These are phyloP conservation scores for Aspergillus bridgeri DNA, from an alignment of 495 filamentous ascomycete species.

Conservation along the genomic window DNA sequence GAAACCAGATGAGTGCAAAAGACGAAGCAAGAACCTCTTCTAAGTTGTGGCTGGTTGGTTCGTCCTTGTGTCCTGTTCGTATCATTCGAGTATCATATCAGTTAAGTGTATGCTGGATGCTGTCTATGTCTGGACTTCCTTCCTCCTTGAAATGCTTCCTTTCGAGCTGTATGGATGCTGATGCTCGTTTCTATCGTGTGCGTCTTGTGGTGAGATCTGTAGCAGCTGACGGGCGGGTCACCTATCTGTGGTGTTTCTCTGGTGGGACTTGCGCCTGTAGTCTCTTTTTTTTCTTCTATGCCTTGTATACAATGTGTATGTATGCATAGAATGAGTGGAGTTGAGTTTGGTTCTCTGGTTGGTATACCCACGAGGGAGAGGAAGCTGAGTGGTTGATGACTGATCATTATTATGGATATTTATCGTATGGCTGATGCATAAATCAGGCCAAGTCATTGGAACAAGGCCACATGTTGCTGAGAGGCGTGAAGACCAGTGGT, in stretches of 20 bases:
- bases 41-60: no score
- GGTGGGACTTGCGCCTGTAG: neutral
- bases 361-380: neutral
- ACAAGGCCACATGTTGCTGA: neutral
- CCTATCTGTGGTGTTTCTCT: neutral
- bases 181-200: neutral
- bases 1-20: no score
- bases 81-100: no score
- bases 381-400: neutral
- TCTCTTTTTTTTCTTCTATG: neutral
- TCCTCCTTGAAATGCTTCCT: slow-evolving; percentile 1
- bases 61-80: neutral
- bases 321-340: neutral
- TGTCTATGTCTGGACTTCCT: neutral
- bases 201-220: neutral
- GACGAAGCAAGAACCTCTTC: no score
- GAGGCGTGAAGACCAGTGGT: neutral
- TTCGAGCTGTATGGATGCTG: neutral
- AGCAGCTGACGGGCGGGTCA: neutral
- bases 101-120: neutral
- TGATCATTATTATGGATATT: neutral
- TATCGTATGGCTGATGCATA: neutral
- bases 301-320: neutral
- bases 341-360: neutral
- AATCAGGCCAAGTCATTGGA: neutral